Evolutionary conservation across 371 early-diverging fungal genomes (phyloP).

Genomic region (Dichotomocladium elegans): DNA sequence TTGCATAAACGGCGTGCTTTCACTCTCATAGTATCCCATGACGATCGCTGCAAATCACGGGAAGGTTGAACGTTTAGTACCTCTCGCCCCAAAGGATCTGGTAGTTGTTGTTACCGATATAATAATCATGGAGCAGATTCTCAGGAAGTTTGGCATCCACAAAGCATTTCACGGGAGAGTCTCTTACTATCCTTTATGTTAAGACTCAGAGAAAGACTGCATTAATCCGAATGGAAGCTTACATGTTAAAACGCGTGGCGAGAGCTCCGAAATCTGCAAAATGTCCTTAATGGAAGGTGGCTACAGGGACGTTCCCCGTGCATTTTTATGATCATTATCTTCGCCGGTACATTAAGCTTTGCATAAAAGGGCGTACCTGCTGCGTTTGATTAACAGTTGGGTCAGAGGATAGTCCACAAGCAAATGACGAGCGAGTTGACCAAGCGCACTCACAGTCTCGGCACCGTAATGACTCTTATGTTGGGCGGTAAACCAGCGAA

Average conservation of each 20-base stretch:
- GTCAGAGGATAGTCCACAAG: not conserved
- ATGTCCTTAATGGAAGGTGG: conserved; percentile 8
- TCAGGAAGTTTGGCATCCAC: conserved; percentile 8
- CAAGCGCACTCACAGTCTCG: conserved; percentile 2
- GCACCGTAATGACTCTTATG: conserved; percentile 4
- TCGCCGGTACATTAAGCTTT: not conserved
- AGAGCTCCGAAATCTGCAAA: conserved; percentile 3
- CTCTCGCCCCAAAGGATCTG: too few species aligned
- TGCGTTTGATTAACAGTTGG: too few species aligned
- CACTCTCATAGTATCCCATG: not conserved
- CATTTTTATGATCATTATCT: not conserved
- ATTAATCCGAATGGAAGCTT: not conserved
- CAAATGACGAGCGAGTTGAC: not conserved
- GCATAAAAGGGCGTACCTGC: not conserved
- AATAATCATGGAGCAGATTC: conserved; percentile 10
- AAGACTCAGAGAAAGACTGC: not conserved
- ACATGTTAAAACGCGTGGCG: conserved; percentile 12
- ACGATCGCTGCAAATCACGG: not conserved
- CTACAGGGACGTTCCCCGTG: not conserved
- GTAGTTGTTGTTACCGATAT: conserved; percentile 13
- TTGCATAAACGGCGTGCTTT: not conserved
- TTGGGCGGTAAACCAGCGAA: conserved; percentile 1
- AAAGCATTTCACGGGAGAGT: conserved; percentile 13
- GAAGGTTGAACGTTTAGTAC: too few species aligned
- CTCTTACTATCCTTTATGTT: conserved; percentile 7